phyloP scores from a whole-genome alignment of 768 basidiomycete species.

The Tylopilus subfusipes region DNA sequence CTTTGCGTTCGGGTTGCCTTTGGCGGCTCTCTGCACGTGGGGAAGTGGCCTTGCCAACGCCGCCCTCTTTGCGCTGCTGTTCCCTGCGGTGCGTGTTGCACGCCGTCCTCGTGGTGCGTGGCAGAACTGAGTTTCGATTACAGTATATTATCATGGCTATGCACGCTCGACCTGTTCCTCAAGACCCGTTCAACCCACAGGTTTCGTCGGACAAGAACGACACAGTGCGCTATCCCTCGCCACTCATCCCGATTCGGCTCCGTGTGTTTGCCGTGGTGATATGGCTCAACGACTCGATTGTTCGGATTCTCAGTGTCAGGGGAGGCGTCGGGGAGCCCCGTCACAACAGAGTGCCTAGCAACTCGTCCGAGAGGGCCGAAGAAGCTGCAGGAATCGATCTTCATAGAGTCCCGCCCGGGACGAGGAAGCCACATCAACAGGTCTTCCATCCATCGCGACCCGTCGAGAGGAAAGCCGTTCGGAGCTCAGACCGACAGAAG shows the following conservation, averaged over 20 bases:
- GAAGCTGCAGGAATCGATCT: constrained; percentile 46
- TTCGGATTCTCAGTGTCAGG: constrained; percentile 58
- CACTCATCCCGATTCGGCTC: constrained; percentile 75
- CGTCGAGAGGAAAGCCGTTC: constrained; percentile 11
- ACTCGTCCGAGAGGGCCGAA: constrained; percentile 57
- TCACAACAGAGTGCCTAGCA: constrained; percentile 38
- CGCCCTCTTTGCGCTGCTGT: constrained; percentile 79
- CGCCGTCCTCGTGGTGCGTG: not conserved
- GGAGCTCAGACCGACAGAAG: constrained; percentile 44
- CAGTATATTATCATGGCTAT: constrained; percentile 86
- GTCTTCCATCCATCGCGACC: constrained; percentile 3
- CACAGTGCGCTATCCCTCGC: constrained; percentile 61
- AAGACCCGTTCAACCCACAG: constrained; percentile 69
- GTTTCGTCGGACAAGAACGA: constrained; percentile 36
- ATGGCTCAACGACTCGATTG: constrained; percentile 68
- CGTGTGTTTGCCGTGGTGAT: constrained; percentile 74
- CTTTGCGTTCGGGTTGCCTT: constrained; percentile 79
- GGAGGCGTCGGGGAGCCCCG: constrained; percentile 27
- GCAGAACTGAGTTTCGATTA: constrained; percentile 4
- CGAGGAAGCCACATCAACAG: constrained; percentile 12
- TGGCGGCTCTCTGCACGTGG: constrained; percentile 68
- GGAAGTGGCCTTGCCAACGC: constrained; percentile 74
- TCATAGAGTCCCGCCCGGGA: constrained; percentile 10
- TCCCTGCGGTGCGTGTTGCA: constrained; percentile 59
- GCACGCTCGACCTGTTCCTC: constrained; percentile 68